phyloP scores from a whole-genome alignment of 2,329 filamentous ascomycete species.

The Alternaria sp. region DNA sequence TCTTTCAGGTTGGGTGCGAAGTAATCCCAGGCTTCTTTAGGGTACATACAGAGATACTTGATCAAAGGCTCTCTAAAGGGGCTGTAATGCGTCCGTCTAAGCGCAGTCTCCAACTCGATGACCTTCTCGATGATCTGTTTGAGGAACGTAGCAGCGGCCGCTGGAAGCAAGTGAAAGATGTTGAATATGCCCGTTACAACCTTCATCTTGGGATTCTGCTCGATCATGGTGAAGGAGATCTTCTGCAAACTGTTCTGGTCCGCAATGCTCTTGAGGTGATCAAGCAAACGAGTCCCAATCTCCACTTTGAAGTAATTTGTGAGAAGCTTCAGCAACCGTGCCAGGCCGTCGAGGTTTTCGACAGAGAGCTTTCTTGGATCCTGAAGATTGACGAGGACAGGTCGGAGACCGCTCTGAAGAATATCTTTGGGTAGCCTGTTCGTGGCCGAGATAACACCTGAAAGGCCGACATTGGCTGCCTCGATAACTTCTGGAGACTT shows the following conservation, averaged over 20 bases:
- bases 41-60: slow-evolving; percentile 92
- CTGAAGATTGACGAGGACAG: slow-evolving; percentile 95
- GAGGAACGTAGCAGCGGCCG: slow-evolving; percentile 89
- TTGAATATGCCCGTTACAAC: slow-evolving; percentile 94
- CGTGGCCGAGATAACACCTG: slow-evolving; percentile 84
- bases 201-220: slow-evolving; percentile 92
- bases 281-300: slow-evolving; percentile 89
- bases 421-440: slow-evolving; percentile 95
- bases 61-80: slow-evolving; percentile 91
- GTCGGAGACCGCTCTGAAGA: slow-evolving; percentile 89
- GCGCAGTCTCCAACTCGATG: slow-evolving; percentile 83
- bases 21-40: slow-evolving; percentile 83
- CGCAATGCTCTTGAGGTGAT: slow-evolving; percentile 91
- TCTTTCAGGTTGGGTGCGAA: slow-evolving; percentile 83
- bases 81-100: slow-evolving; percentile 87
- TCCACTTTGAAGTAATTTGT: slow-evolving; percentile 99
- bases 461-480: slow-evolving; percentile 89
- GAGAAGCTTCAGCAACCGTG: slow-evolving; percentile 84
- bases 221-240: slow-evolving; percentile 92
- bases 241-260: slow-evolving; percentile 82
- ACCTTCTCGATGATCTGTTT: slow-evolving; percentile 88
- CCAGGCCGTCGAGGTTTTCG: slow-evolving; percentile 88
- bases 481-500: slow-evolving; percentile 92
- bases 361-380: slow-evolving; percentile 90
- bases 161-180: slow-evolving; percentile 94